Evolutionary conservation across 2,329 filamentous ascomycete species (phyloP).

Genomic region (Hypoxylon sp.): DNA sequence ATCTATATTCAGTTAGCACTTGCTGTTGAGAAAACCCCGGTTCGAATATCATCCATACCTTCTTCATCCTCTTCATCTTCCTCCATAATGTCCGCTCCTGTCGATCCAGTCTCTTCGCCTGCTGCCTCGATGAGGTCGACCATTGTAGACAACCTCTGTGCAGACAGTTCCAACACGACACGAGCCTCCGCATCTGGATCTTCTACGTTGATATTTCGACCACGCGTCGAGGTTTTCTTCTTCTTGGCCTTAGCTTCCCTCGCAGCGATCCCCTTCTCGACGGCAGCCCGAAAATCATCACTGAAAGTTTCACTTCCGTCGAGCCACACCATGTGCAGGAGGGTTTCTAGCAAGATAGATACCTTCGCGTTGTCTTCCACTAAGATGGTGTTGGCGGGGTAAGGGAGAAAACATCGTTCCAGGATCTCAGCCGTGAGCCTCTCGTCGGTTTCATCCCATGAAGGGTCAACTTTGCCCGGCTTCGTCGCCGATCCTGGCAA

Average conservation of each 20-base stretch:
- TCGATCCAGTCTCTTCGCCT: slow-evolving; percentile 25
- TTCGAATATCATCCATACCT: slow-evolving; percentile 19
- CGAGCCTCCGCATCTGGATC: slow-evolving; percentile 57
- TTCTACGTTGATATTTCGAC: slow-evolving; percentile 41
- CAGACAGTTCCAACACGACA: slow-evolving; percentile 59
- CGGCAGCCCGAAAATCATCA: slow-evolving; percentile 54
- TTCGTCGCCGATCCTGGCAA: slow-evolving; percentile 58
- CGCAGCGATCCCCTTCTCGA: slow-evolving; percentile 61
- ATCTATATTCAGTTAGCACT: slow-evolving; percentile 25
- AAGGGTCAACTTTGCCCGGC: slow-evolving; percentile 56
- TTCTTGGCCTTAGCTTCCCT: slow-evolving; percentile 61
- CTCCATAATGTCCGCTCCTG: slow-evolving; percentile 27
- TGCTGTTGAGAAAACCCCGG: background rate
- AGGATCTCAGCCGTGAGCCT: slow-evolving; percentile 60
- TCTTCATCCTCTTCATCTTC: slow-evolving; percentile 36
- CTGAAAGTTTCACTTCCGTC: slow-evolving; percentile 53
- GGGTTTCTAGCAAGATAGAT: slow-evolving; percentile 73
- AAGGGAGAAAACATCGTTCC: slow-evolving; percentile 72
- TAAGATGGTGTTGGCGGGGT: slow-evolving; percentile 70
- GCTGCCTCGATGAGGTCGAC: slow-evolving; percentile 51
- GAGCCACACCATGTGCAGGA: slow-evolving; percentile 66
- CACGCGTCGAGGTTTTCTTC: slow-evolving; percentile 48
- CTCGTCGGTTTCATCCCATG: slow-evolving; percentile 54
- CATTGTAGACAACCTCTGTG: slow-evolving; percentile 57
- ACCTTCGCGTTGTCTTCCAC: slow-evolving; percentile 79